Conservation (phyloP, 176 grass and related monocot genomes). For the Oryza glumipatula region DNA sequence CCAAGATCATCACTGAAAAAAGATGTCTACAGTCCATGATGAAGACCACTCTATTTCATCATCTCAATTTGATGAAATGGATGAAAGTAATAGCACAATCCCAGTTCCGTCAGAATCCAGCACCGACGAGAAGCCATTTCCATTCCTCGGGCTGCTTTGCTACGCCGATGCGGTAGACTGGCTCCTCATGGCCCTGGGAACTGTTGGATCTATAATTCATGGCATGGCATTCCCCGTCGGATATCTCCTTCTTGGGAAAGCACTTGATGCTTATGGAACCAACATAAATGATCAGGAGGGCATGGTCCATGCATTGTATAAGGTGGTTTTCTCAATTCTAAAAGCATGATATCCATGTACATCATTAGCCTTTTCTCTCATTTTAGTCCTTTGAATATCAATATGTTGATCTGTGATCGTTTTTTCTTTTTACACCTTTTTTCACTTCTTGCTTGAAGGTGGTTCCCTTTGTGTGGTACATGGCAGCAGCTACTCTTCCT, state of each 20-base stretch:
- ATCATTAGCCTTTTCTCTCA: background rate
- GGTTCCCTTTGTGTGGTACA: slow-evolving; percentile 77
- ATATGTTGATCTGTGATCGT: background rate
- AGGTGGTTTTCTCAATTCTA: slow-evolving; percentile 37
- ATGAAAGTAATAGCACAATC: slow-evolving; percentile 44
- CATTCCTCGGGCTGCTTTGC: slow-evolving; percentile 54
- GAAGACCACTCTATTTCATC: slow-evolving; percentile 48
- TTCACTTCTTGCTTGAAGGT: slow-evolving; percentile 50
- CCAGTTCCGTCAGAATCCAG: background rate
- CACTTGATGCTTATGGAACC: slow-evolving; percentile 64
- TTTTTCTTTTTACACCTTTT: background rate
- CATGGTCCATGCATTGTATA: slow-evolving; percentile 59
- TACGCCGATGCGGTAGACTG: slow-evolving; percentile 59
- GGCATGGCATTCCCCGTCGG: slow-evolving; percentile 65
- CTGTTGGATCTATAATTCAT: slow-evolving; percentile 55
- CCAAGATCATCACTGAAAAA: slow-evolving; percentile 21
- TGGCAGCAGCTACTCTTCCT: slow-evolving; percentile 77
- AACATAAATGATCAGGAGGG: slow-evolving; percentile 51
- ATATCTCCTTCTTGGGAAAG: slow-evolving; percentile 68
- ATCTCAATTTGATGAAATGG: slow-evolving; percentile 32
- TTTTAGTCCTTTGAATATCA: background rate
- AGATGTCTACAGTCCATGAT: slow-evolving; percentile 38
- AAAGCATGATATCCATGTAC: background rate
- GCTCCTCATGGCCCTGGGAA: slow-evolving; percentile 62
- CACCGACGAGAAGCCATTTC: slow-evolving; percentile 32